phyloP scores from a whole-genome alignment of 73 alveolate species.

The Effrenium voratum region DNA sequence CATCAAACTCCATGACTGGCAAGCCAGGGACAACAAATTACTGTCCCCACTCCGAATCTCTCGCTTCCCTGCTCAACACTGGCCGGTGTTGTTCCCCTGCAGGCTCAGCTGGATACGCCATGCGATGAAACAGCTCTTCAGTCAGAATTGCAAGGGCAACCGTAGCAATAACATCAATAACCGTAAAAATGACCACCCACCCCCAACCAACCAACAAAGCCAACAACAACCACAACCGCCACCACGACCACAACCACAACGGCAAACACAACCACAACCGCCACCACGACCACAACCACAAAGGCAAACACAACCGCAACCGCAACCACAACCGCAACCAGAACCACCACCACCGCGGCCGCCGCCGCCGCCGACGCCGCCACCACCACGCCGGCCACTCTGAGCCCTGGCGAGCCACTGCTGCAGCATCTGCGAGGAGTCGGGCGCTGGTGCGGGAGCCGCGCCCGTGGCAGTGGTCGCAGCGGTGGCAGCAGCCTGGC shows the following conservation, averaged over 20 bases:
- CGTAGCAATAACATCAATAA: neutral
- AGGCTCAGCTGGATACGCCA: too few species aligned
- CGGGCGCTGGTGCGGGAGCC: neutral
- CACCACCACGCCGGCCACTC: too few species aligned
- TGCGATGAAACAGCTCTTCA: too few species aligned
- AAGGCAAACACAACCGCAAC: too few species aligned
- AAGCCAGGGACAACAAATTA: too few species aligned
- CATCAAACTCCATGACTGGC: too few species aligned
- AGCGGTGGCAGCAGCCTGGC: conserved; percentile 26
- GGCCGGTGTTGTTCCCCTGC: too few species aligned
- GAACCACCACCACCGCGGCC: neutral
- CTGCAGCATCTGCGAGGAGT: neutral
- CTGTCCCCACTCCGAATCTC: too few species aligned
- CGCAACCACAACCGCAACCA: too few species aligned
- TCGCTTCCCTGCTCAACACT: too few species aligned
- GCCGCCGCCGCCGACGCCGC: conserved; percentile 14
- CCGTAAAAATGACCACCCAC: neutral
- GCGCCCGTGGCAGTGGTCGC: neutral
- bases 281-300: too few species aligned
- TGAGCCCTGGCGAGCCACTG: neutral
- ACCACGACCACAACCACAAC: neutral
- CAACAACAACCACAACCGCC: neutral
- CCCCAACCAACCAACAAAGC: neutral
- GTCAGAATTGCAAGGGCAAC: too few species aligned
- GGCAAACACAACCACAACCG: neutral